A percentile compares a stretch with the other conserved stretches of the same genome.
These are phyloP conservation scores for Ogataea polymorpha DNA, from an alignment of 805 yeast genomes.

Conservation along the genomic window DNA sequence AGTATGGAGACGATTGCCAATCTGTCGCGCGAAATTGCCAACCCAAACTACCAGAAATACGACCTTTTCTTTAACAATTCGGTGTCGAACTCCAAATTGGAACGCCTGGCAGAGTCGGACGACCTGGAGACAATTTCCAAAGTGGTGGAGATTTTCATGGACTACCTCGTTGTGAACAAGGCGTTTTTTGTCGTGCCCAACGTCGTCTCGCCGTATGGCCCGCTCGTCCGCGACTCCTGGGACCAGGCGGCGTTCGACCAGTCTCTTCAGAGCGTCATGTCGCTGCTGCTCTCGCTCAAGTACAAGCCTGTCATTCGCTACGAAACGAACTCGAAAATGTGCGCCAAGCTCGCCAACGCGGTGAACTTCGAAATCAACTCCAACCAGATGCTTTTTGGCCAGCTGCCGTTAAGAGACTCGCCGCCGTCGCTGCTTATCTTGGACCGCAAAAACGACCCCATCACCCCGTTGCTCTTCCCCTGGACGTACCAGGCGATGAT, in stretches of 20 bases:
- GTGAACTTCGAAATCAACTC: slow-evolving; percentile 52
- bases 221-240: slow-evolving; percentile 41
- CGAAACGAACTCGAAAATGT: slow-evolving; percentile 66
- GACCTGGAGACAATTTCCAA: slow-evolving; percentile 73
- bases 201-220: slow-evolving; percentile 20
- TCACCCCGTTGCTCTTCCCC: slow-evolving; percentile 88
- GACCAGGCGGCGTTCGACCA: slow-evolving; percentile 41
- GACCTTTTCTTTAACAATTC: slow-evolving; percentile 75
- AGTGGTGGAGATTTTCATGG: slow-evolving; percentile 83
- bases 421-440: slow-evolving; percentile 73
- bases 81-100: slow-evolving; percentile 73
- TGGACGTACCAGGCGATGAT: slow-evolving; percentile 99
- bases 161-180: slow-evolving; percentile 69
- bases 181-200: slow-evolving; percentile 48
- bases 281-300: slow-evolving; percentile 68
- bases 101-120: slow-evolving; percentile 86
- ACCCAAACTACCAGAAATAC: slow-evolving; percentile 79
- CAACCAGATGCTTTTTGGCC: slow-evolving; percentile 65
- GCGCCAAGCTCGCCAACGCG: slow-evolving; percentile 67
- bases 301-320: slow-evolving; percentile 75
- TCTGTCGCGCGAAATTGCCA: slow-evolving; percentile 62
- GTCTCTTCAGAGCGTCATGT: slow-evolving; percentile 42
- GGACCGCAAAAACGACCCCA: slow-evolving; percentile 86
- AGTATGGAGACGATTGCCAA: slow-evolving; percentile 56
- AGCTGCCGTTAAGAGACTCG: slow-evolving; percentile 54